Base-by-base conservation (phyloP, 2,329 filamentous ascomycete species). In the Penicillium sp. region DNA sequence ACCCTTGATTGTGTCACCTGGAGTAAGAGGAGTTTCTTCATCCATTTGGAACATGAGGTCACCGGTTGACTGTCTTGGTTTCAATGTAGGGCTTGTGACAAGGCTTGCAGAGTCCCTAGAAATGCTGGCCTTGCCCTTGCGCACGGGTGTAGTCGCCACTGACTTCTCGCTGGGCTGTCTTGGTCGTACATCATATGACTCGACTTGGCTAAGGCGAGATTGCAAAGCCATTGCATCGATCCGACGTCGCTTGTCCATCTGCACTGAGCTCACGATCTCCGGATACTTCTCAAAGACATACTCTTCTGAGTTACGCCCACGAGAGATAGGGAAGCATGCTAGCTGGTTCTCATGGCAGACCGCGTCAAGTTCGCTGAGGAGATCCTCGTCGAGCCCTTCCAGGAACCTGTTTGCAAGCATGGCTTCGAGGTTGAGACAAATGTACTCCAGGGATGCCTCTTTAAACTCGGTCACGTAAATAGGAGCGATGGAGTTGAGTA, bases 21-120 rank as follows among this genome's bases (percentile, higher is more conserved):
- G 58, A 2, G 67, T 65, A n/a, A 66, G 43, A 5, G 56, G n/a
- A 38, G 51, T 44, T 27, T 91, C 90, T 33, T 95, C 91, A 52
- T 96, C 92, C 91, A 96, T 96, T 58, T 90, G 85, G 66, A 96
- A 96, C 70, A 96, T 95, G 48, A 96, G 79, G 61, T 96, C 92
- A 33, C 79, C 80, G 1, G 80, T 76, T 0, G 88, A 92, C 18
- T 79, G 80, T 63, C 84, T 90, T 1, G 87, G 79, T 48, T 83
- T 85, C 40, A 94, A 76, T 16, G 75, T 78, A 1, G 90, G 90
- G 50, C 84, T 89, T 50, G 77, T 82, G 1, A 76, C 81, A 46
- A 73, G 74, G 48, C 79, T 76, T 0, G 60, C 33, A 7, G 45
- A 61, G 56, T 71, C 74, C 51, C 69, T 76, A 2, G 75, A 72